phyloP scores from a whole-genome alignment of 176 grass and related monocot genomes.

The Ensete glaucum region DNA sequence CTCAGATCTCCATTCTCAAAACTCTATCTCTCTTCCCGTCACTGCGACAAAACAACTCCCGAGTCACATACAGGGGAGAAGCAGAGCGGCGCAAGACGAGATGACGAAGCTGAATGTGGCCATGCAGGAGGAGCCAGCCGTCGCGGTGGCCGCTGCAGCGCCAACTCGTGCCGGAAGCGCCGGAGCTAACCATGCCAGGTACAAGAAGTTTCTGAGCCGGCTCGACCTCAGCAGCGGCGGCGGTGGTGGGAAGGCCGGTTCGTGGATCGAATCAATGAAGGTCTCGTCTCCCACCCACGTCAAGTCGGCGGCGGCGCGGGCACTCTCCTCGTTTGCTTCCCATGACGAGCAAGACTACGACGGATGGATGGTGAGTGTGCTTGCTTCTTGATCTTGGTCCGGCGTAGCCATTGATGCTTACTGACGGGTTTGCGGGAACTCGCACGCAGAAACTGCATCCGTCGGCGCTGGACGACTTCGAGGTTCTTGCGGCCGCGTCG shows the following conservation, averaged over 20 bases:
- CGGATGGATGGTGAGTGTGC: constrained; percentile 1
- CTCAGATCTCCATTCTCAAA: neutral
- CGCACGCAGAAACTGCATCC: constrained; percentile 10
- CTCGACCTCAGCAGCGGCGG: constrained; percentile 3
- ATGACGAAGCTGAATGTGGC: constrained; percentile 6
- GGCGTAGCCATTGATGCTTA: neutral
- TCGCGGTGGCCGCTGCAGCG: neutral
- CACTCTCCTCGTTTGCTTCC: neutral
- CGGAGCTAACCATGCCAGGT: constrained; percentile 1
- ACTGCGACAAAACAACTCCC: neutral
- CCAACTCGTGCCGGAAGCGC: neutral
- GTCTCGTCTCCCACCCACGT: constrained; percentile 6
- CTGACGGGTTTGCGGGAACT: neutral
- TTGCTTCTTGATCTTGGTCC: neutral
- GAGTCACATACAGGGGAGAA: neutral
- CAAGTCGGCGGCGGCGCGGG: neutral
- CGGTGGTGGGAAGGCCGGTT: neutral
- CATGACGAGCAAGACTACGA: neutral
- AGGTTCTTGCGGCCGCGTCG: neutral
- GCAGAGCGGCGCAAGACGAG: neutral
- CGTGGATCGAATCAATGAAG: constrained; percentile 17
- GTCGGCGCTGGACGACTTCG: constrained; percentile 17
- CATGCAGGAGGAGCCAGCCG: neutral
- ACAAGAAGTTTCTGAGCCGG: constrained; percentile 4
- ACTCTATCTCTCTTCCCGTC: neutral